A percentile compares a stretch with the other conserved stretches of the same genome.
Conservation (phyloP, 306 rosid genomes). For the Spatholobus suberectus region DNA sequence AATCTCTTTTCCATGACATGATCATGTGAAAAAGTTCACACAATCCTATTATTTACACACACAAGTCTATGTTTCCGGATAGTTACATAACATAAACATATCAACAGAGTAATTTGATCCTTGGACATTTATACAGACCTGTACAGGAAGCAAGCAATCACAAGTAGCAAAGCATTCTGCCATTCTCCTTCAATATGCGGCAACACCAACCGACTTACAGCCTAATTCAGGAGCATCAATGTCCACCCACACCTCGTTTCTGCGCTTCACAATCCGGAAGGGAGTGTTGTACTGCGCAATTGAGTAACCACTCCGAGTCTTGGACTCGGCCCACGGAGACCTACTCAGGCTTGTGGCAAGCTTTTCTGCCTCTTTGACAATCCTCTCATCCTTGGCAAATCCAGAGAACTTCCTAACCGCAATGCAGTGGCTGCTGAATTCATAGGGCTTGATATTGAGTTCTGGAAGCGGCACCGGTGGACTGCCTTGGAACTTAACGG, state of each 20-base stretch:
- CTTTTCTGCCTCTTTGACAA: constrained; percentile 75
- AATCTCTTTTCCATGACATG: background rate
- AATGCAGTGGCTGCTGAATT: constrained; percentile 57
- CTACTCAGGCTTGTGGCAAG: constrained; percentile 65
- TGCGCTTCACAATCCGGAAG: constrained; percentile 54
- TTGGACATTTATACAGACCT: background rate
- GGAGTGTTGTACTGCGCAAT: constrained; percentile 80
- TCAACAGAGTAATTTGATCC: background rate
- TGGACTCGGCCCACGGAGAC: constrained; percentile 70
- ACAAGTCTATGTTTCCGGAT: constrained; percentile 5
- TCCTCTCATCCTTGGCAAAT: constrained; percentile 65
- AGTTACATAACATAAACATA: background rate
- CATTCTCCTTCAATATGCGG: constrained; percentile 42
- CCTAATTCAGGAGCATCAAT: constrained; percentile 54
- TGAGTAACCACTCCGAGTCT: constrained; percentile 58
- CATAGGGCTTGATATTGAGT: constrained; percentile 55
- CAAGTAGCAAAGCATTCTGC: too few species aligned
- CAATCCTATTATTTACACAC: constrained; percentile 15
- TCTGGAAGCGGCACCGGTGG: constrained; percentile 83
- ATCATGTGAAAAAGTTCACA: background rate
- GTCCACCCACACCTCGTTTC: constrained; percentile 85
- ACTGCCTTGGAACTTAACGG: constrained; percentile 61
- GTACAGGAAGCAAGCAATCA: background rate
- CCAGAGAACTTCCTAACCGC: constrained; percentile 80
- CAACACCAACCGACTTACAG: constrained; percentile 39